Evolutionary conservation across 176 grass and related monocot species (phyloP), one percentile per base, ranked within the genome.

Genomic region (Elymus sibiricus): DNA sequence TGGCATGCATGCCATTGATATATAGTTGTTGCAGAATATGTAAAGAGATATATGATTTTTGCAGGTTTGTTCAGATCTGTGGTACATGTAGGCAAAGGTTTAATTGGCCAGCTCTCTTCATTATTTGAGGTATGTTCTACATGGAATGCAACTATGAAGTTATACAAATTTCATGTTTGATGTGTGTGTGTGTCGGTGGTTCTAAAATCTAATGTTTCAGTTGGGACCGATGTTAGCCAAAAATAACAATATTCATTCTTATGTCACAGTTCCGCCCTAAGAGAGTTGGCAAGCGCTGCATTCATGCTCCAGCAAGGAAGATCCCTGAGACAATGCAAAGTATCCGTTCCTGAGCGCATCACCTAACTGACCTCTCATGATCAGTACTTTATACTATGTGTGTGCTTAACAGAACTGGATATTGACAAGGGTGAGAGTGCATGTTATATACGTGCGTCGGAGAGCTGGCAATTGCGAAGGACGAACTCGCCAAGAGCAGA

Each of bases 251-350:
- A 72, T 89, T 95, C 47, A 76, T 97, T 76, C 87, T 82, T 7
- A 88, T 81, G 38, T 94, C 95, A 31, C 90, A 91, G 15, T 94
- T 94, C 25, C 92, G 87, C 22, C 72, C 73, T 22, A 86, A 84
- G 75, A 93, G 91, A 49, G 25, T 86, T 10, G 89, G 89, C 19
- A 95, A 88, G 70, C 71, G 90, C 67, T 97, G 92, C 89, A 91
- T 51, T 56, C 94, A 95, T 53, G 2, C 77, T 77, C 92, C 92
- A 59, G 90, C 90, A 28, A 91, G 91, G 90, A 93, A 88, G 64
- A 91, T 97, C n/a, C 92, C 92, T 0, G 83, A 97, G 40, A 69
- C 86, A 43, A 84, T 93, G 78, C 84, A 91, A 74, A 93, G 93
- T 68, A 88, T 94, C 79, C 78, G 91, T 40, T 88, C 90, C 4